These are phyloP conservation scores for Arthrobotrys sinensis DNA, from an alignment of 2,329 filamentous ascomycete species.

Conservation along the genomic window DNA sequence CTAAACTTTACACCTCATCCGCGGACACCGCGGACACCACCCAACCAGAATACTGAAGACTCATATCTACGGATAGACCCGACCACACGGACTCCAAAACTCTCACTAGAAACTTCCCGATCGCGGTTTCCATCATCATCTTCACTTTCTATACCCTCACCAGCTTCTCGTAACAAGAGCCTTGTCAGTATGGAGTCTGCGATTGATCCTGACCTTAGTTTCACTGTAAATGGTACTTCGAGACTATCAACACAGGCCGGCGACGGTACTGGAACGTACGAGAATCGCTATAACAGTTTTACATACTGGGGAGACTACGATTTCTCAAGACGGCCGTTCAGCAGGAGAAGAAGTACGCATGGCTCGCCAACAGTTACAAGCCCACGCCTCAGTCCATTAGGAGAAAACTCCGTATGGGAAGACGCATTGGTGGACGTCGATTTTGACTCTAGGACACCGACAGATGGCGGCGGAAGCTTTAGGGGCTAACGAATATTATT, in stretches of 20 bases:
- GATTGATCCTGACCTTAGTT: conserved; percentile 56
- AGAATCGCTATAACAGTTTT: conserved; percentile 30
- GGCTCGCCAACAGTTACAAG: conserved; percentile 40
- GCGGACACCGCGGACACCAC: conserved; percentile 10
- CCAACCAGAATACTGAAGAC: not conserved
- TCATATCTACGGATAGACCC: conserved; percentile 21
- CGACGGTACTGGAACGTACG: conserved; percentile 3
- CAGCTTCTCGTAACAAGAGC: conserved; percentile 44
- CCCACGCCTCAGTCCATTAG: conserved; percentile 45
- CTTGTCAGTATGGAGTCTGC: conserved; percentile 55
- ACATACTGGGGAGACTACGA: conserved; percentile 52
- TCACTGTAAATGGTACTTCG: conserved; percentile 37
- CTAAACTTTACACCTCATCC: conserved; percentile 13
- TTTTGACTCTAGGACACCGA: conserved; percentile 43
- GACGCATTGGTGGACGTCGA: conserved; percentile 54
- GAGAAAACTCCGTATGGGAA: conserved; percentile 55
- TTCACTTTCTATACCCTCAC: conserved; percentile 40
- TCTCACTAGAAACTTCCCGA: conserved; percentile 32
- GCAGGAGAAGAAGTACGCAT: conserved; percentile 32
- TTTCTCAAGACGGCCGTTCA: conserved; percentile 35
- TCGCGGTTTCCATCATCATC: conserved; percentile 7
- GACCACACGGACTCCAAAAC: not conserved
- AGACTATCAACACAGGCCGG: conserved; percentile 44
- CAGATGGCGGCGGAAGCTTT: conserved; percentile 35
- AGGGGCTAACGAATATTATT: conserved; percentile 28